These are phyloP conservation scores for Botrytis fragariae DNA, from an alignment of 2,329 filamentous ascomycete species.

Conservation along the genomic window DNA sequence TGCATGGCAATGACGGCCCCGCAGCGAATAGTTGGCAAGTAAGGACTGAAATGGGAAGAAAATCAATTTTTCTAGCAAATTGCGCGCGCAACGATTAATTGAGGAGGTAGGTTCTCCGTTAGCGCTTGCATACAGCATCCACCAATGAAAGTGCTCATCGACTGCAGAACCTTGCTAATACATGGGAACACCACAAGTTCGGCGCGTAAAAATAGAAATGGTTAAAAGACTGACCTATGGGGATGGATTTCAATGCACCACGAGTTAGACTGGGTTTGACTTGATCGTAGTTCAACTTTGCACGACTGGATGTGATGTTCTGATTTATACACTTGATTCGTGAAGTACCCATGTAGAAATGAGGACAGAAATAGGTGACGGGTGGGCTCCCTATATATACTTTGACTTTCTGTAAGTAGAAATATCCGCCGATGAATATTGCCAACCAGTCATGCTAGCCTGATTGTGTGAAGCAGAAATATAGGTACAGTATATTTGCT, in stretches of 20 bases:
- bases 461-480: background rate
- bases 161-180: conserved; percentile 16
- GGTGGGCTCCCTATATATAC: conserved; percentile 6
- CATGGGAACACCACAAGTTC: background rate
- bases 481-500: background rate
- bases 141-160: conserved; percentile 13
- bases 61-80: conserved; percentile 10
- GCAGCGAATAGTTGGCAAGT: conserved; percentile 14
- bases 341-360: conserved; percentile 9
- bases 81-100: conserved; percentile 20
- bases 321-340: background rate
- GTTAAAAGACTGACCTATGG: background rate
- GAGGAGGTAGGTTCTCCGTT: background rate
- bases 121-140: conserved; percentile 17
- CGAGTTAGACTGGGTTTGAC: conserved; percentile 12
- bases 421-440: background rate
- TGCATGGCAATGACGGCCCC: background rate
- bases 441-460: background rate
- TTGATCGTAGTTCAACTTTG: background rate
- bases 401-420: conserved; percentile 2
- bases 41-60: background rate
- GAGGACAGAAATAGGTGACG: background rate
- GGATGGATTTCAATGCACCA: background rate
- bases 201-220: conserved; percentile 21
- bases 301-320: conserved; percentile 20